These are phyloP conservation scores for Metarhizium rileyi DNA, from an alignment of 2,329 filamentous ascomycete genomes.

Conservation along the genomic window DNA sequence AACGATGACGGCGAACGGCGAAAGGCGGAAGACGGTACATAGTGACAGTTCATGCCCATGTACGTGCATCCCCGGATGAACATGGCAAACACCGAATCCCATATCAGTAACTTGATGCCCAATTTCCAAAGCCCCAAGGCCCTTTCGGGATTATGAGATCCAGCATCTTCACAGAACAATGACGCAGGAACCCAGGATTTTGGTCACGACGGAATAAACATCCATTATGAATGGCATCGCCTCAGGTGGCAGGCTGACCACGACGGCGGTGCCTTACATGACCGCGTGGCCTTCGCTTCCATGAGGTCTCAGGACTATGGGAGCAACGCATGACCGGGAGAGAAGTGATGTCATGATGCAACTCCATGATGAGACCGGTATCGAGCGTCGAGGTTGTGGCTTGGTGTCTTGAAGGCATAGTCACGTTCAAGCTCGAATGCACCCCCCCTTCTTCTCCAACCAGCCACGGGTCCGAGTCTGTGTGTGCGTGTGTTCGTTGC, in stretches of 20 bases:
- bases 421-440: conserved; percentile 25
- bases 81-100: not conserved
- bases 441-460: conserved; percentile 10
- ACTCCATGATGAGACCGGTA: conserved; percentile 16
- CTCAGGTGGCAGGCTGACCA: conserved; percentile 10
- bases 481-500: conserved; percentile 1
- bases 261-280: conserved; percentile 19
- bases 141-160: too few species aligned
- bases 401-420: conserved; percentile 27
- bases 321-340: conserved; percentile 17
- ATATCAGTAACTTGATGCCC: too few species aligned
- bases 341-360: conserved; percentile 18
- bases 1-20: too few species aligned
- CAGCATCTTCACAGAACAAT: not conserved
- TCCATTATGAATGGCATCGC: conserved; percentile 1
- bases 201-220: conserved; percentile 1
- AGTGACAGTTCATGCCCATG: not conserved
- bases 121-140: not conserved
- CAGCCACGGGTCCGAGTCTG: not conserved
- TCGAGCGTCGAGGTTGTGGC: conserved; percentile 16
- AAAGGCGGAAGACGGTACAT: not conserved
- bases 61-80: not conserved
- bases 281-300: conserved; percentile 16
- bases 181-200: conserved; percentile 5
- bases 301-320: conserved; percentile 8